phyloP scores from a whole-genome alignment of 177 flowering plant genomes.

The Tripterygium wilfordii region DNA sequence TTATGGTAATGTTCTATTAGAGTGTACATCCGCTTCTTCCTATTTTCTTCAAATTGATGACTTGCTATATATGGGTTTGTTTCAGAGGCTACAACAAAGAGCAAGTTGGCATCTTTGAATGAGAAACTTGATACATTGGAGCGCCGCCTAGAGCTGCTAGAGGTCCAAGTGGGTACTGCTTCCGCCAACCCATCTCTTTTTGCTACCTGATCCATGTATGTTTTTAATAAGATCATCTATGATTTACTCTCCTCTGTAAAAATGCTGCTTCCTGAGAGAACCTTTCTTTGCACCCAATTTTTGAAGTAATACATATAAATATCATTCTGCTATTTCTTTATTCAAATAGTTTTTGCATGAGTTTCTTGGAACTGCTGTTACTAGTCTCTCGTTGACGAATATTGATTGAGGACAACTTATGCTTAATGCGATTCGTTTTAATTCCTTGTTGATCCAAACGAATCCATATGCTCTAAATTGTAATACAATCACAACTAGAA shows the following conservation, averaged over 20 bases:
- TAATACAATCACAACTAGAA: no score
- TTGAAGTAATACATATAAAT: no score
- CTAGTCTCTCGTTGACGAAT: no score
- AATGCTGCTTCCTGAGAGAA: not conserved
- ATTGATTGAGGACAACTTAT: no score
- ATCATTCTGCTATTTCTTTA: no score
- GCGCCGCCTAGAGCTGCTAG: conserved; percentile 78
- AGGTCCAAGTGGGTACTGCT: conserved; percentile 87
- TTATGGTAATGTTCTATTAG: not conserved
- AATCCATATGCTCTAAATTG: no score
- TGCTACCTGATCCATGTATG: not conserved
- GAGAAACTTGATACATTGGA: conserved; percentile 89
- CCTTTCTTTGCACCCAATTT: no score
- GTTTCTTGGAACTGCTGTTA: no score
- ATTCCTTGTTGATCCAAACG: no score
- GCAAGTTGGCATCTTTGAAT: conserved; percentile 78
- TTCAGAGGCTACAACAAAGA: conserved; percentile 90
- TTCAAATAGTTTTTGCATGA: no score
- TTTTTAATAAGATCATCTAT: not conserved
- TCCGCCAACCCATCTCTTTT: conserved; percentile 63
- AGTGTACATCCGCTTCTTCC: not conserved
- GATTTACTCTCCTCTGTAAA: not conserved
- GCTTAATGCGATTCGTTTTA: no score
- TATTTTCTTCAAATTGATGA: not conserved
- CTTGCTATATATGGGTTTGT: no score